phyloP scores from a whole-genome alignment of 768 basidiomycete genomes.

The Serendipita sp. region DNA sequence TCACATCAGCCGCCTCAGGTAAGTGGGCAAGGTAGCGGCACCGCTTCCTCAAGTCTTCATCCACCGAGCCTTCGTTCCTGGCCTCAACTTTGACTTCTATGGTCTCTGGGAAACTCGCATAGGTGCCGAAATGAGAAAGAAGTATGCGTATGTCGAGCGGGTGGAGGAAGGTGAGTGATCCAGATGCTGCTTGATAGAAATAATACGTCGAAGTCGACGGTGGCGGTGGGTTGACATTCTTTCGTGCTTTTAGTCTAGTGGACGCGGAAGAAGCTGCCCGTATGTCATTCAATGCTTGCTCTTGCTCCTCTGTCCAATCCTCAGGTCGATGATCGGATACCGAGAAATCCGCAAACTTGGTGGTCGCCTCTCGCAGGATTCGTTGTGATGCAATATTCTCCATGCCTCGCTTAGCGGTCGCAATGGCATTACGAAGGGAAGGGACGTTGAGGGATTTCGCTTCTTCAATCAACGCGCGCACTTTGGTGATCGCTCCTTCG shows the following conservation, averaged over 20 bases:
- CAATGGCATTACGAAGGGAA: slow-evolving; percentile 43
- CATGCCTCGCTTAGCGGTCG: slow-evolving; percentile 41
- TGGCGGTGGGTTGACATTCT: slow-evolving; percentile 73
- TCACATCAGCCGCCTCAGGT: slow-evolving; percentile 80
- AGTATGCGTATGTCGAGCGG: slow-evolving; percentile 92
- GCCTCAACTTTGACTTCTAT: slow-evolving; percentile 72
- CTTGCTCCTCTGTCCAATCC: background rate
- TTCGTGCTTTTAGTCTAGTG: slow-evolving; percentile 21
- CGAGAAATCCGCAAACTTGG: background rate
- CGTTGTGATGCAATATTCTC: slow-evolving; percentile 32
- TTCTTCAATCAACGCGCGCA: slow-evolving; percentile 66
- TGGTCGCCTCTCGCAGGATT: background rate
- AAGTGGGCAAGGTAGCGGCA: slow-evolving; percentile 93
- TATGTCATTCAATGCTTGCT: background rate
- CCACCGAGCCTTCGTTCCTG: slow-evolving; percentile 58
- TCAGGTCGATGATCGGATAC: background rate
- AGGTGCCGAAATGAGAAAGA: slow-evolving; percentile 63
- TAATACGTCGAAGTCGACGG: slow-evolving; percentile 82
- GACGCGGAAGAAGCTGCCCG: slow-evolving; percentile 7
- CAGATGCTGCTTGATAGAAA: slow-evolving; percentile 89
- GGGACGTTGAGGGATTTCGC: slow-evolving; percentile 59
- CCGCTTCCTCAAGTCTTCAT: slow-evolving; percentile 83
- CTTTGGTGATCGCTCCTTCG: slow-evolving; percentile 55
- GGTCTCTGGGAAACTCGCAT: slow-evolving; percentile 67
- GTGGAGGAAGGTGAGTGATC: slow-evolving; percentile 81